Base-by-base conservation (phyloP, 2,329 filamentous ascomycete genomes). In the Cladosporium cucumerinum region DNA sequence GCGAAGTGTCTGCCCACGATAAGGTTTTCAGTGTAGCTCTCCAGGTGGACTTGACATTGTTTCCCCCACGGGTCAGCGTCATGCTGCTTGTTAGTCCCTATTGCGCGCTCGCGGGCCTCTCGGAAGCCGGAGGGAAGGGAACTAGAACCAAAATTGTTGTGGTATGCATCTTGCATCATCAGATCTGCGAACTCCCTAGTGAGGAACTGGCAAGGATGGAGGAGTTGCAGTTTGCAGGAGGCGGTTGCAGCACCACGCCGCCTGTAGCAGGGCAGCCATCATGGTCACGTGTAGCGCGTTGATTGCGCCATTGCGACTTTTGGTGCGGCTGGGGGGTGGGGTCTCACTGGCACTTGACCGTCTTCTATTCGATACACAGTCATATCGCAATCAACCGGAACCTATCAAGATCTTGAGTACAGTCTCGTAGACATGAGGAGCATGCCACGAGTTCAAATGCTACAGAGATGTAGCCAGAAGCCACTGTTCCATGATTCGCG, bases 61-160 rank as follows among this genome's bases (percentile, higher is more conserved):
- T 23, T 39, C 39, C 49, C 60, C 60, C 59, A 61, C 59, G 59
- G 59, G 48, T 32, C 59, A 61, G 59, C 59, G 59, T 61, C 59
- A 61, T n/a, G 18, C 46, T 61, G 46, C 46, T 61, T 39, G 59
- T 21, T 61, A 48, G 54, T 61, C 59, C 48, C 18, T 11, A 60
- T 32, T n/a, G 39, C 39, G 39, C 7, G n/a, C n/a, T 34, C 12
- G 32, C 14, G 5, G 32, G 12, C 12, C 32, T 46, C n/a, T 46
- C n/a, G n/a, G 36, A 46, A 46, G 39, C 39, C 39, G 39, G 39
- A 12, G n/a, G 8, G 34, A 39, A 39, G 34, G 36, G 36, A n/a
- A 16, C 11, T 34, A 8, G 39, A 23, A 21, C 39, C 8, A 46
- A 21, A n/a, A 23, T 21, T 28, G 26, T 21, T 28, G 26, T 28